A percentile compares a stretch with the other conserved stretches of the same genome.
Conservation (phyloP, 208 protist species). For the Leishmania guyanensis region DNA sequence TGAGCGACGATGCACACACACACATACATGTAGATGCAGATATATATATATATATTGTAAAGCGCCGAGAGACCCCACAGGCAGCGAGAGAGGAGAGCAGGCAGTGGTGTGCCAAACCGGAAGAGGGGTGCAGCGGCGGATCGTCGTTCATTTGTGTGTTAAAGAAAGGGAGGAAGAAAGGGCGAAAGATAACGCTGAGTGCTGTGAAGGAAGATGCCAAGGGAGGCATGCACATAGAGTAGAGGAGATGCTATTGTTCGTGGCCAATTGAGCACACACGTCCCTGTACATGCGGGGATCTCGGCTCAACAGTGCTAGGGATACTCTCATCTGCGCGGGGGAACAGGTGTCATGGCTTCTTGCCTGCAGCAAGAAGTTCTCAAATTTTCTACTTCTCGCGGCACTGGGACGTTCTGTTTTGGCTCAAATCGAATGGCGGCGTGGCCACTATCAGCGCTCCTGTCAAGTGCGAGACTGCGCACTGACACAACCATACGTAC, state of each 20-base stretch:
- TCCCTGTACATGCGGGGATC: conserved; percentile 13
- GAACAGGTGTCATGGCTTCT: not conserved
- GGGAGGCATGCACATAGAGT: not conserved
- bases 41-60: not conserved
- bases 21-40: not conserved
- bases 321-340: not conserved
- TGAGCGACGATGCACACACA: not conserved
- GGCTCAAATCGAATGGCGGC: not conserved
- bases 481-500: not conserved
- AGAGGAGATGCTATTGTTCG: not conserved
- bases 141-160: conserved; percentile 1
- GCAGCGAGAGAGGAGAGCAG: not conserved
- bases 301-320: not conserved
- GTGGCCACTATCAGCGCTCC: not conserved
- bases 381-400: not conserved
- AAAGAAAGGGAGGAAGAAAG: not conserved
- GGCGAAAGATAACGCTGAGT: not conserved
- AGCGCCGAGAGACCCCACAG: not conserved
- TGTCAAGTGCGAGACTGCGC: not conserved
- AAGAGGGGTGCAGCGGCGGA: not conserved
- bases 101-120: not conserved
- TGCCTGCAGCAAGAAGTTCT: not conserved
- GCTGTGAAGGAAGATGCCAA: not conserved
- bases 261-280: not conserved
- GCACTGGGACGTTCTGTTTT: not conserved